Base-by-base conservation (phyloP, 2,329 filamentous ascomycete species). In the Lasiodiplodia sp. region DNA sequence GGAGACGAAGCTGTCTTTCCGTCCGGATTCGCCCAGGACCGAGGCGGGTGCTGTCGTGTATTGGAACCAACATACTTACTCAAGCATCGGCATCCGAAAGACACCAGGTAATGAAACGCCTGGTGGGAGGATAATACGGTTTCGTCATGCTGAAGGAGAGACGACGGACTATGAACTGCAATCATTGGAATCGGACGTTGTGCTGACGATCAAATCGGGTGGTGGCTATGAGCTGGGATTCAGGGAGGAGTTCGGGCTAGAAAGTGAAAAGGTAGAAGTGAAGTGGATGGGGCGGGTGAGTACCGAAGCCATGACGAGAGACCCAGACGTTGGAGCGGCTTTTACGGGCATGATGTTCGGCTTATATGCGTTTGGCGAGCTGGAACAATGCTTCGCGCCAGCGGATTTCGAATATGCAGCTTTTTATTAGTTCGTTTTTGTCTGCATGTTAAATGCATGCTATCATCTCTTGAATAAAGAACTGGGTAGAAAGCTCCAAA, bases 11-110 rank as follows among this genome's bases (percentile, higher is more conserved):
- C 73, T 88, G 14, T 77, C 80, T 0, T 89, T 88, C 69, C 71
- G 76, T 0, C 85, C 86, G 0, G 77, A 74, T 0, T 78, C 78
- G 3, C 53, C 73, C 4, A 77, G 81, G 1, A 82, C 82, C 2
- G 86, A 88, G 76, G 86, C 86, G 0, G 86, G 87, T 0, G 77
- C 83, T 0, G 83, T 84, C 0, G 73, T 88, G 0, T 88, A 84
- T 82, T 87, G 85, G 84, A 87, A 83, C 56, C 82, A 86, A 52
- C 81, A 80, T 70, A 83, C 82, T 0, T 81, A 82, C 65, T 78
- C 76, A 57, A 82, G 78, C 40, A 77, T 85, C 2, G 83, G 83
- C 0, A 75, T 85, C 16, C 71, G 75, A 18, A 38, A 55, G 74
- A 8, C 25, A 10, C 68, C 74, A 65, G 21, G 66, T 66, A 69